phyloP scores from a whole-genome alignment of 75 land plant genomes.

The Picea sitchensis region DNA sequence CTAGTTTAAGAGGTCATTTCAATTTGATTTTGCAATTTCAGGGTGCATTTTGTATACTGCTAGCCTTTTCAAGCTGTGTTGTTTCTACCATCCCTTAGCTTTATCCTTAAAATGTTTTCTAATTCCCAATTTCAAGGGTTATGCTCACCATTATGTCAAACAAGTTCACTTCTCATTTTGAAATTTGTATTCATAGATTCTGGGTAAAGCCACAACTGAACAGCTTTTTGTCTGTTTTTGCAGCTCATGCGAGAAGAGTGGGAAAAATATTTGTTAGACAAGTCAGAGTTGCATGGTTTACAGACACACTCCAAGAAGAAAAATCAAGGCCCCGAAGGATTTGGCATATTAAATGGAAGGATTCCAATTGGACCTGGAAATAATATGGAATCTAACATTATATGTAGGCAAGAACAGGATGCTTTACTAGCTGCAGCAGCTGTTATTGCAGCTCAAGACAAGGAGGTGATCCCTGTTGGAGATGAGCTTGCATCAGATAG shows the following conservation, averaged over 20 bases:
- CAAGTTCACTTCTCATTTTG: too few species aligned
- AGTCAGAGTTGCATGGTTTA: slow-evolving; percentile 67
- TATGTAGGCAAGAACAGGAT: slow-evolving; percentile 62
- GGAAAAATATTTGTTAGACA: slow-evolving; percentile 86
- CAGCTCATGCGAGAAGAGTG: slow-evolving; percentile 96
- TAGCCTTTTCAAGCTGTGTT: too few species aligned
- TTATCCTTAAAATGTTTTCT: too few species aligned
- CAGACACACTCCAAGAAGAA: slow-evolving; percentile 39
- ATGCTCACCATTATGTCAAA: too few species aligned
- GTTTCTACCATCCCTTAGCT: too few species aligned
- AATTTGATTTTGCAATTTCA: too few species aligned
- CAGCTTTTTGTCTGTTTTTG: slow-evolving; percentile 17
- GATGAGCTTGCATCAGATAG: slow-evolving; percentile 19
- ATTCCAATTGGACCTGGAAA: slow-evolving; percentile 24
- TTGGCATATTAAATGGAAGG: slow-evolving; percentile 67
- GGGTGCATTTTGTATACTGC: too few species aligned
- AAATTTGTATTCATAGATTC: too few species aligned
- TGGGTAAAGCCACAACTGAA: background rate
- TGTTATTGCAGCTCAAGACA: slow-evolving; percentile 34
- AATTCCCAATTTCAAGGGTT: too few species aligned
- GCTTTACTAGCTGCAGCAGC: slow-evolving; percentile 91
- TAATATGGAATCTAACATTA: slow-evolving; percentile 40
- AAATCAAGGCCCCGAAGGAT: slow-evolving; percentile 60
- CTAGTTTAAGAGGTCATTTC: too few species aligned
- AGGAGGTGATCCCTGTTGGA: slow-evolving; percentile 37